Base-by-base conservation (phyloP, 352 stramenopile species). In the Bremia lactucae region DNA sequence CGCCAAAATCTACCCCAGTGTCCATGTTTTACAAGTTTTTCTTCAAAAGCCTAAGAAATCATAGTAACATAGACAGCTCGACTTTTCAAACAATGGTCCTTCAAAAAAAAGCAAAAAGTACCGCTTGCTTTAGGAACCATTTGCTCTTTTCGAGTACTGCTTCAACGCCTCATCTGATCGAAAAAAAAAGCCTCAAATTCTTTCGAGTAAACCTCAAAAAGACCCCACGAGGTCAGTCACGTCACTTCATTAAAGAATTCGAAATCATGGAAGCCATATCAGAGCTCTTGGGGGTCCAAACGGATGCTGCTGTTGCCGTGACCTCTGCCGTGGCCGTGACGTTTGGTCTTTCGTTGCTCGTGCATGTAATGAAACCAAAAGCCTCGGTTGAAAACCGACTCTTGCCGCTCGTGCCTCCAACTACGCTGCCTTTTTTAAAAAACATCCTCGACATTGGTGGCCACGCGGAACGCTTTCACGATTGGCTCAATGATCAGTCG, bases 401-500 rank as follows among this genome's bases (percentile, higher is more conserved):
- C n/a, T n/a, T 61, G 31, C 54, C 58, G 10, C 46, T 41, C 9
- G 51, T 64, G 49, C 58, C 58, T 19, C 33, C 45, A 11, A 44
- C 42, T 18, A 69, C 52, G 22, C 39, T 75, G 20, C 60, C 56
- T 2, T 24, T 80, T 45, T 45, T 77, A 10, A 68, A 66, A 15
- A 71, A 71, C 37, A 51, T 69, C 24, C 28, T 65, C n/a, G 55
- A 68, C 15, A 40, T 49, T 14, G 39, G 41, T 10, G 42, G 47
- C 26, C 56, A 80, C 22, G 35, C 39, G 23, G 44, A 57, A 16
- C 64, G 62, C 23, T 58, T 77, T 34, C 50, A 80, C 51, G 68
- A 80, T 53, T 80, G 68, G 68, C 31, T 76, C 18, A 55, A 54
- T 15, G 62, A 68, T 21, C 56, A 73, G 20, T 59, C 66, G 22